phyloP scores from a whole-genome alignment of 2,329 filamentous ascomycete genomes.

The Zelopaecilomyces penicillatus region DNA sequence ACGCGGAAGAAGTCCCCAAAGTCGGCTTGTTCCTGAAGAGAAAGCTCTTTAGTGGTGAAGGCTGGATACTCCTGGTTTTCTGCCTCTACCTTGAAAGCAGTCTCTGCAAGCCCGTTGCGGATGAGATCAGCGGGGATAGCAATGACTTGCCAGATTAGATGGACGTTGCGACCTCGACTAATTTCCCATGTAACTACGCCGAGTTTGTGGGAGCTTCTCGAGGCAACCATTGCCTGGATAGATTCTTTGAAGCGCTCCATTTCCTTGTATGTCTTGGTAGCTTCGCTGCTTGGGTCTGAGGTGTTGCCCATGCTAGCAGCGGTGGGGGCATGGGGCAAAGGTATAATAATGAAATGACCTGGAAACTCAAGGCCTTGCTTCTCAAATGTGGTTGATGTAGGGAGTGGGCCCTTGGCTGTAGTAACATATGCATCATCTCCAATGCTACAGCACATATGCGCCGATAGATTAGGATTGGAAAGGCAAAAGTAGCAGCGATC shows the following conservation, averaged over 20 bases:
- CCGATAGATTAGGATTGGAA: slow-evolving; percentile 73
- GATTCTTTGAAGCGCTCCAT: slow-evolving; percentile 75
- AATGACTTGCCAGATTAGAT: slow-evolving; percentile 90
- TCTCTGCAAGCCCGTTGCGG: slow-evolving; percentile 67
- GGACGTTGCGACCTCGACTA: slow-evolving; percentile 69
- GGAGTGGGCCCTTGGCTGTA: slow-evolving; percentile 83
- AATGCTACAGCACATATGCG: slow-evolving; percentile 84
- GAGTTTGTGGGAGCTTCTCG: slow-evolving; percentile 47
- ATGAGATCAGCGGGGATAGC: slow-evolving; percentile 65
- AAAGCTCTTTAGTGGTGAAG: slow-evolving; percentile 41
- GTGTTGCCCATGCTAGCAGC: slow-evolving; percentile 56
- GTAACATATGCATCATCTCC: slow-evolving; percentile 83
- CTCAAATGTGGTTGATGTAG: slow-evolving; percentile 59
- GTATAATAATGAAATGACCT: slow-evolving; percentile 84
- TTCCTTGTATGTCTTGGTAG: slow-evolving; percentile 59
- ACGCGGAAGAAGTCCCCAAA: slow-evolving; percentile 67
- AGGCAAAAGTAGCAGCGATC: slow-evolving; percentile 93
- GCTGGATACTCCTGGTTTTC: slow-evolving; percentile 58
- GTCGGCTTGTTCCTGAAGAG: slow-evolving; percentile 39
- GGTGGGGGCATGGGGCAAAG: slow-evolving; percentile 72
- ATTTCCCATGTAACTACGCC: slow-evolving; percentile 92
- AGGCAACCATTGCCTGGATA: slow-evolving; percentile 71
- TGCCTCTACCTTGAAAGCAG: slow-evolving; percentile 80
- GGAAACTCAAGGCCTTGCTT: slow-evolving; percentile 63
- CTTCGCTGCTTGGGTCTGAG: slow-evolving; percentile 41